These are phyloP conservation scores for Trypanosoma platydactyli DNA, from an alignment of 208 protist species.

Conservation along the genomic window DNA sequence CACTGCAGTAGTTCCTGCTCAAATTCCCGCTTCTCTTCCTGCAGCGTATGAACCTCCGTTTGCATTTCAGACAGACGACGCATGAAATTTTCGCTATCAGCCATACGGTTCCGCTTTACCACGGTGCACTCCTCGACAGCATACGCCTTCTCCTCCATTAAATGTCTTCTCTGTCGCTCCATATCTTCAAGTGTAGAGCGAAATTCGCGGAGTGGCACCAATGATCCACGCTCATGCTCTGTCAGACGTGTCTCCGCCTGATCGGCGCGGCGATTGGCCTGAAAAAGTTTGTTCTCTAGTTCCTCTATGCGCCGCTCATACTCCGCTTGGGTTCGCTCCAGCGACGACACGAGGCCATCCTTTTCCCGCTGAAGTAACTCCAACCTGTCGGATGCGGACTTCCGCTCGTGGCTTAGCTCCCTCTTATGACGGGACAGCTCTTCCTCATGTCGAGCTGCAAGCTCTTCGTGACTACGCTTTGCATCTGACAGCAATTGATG, in stretches of 20 bases:
- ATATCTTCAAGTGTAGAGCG: slow-evolving; percentile 56
- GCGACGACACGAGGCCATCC: slow-evolving; percentile 38
- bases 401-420: slow-evolving; percentile 28
- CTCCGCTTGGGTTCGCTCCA: slow-evolving; percentile 47
- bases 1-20: slow-evolving; percentile 17
- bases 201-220: slow-evolving; percentile 52
- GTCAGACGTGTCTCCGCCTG: slow-evolving; percentile 56
- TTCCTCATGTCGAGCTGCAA: slow-evolving; percentile 8
- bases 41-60: slow-evolving; percentile 16
- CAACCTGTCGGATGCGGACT: slow-evolving; percentile 35
- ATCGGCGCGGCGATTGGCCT: slow-evolving; percentile 52
- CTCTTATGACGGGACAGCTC: slow-evolving; percentile 16
- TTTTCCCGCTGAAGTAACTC: slow-evolving; percentile 39
- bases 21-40: slow-evolving; percentile 4
- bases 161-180: slow-evolving; percentile 28
- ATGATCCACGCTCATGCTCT: slow-evolving; percentile 44
- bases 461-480: slow-evolving; percentile 1
- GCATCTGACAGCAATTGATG: slow-evolving; percentile 39
- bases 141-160: slow-evolving; percentile 20
- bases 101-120: slow-evolving; percentile 7
- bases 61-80: slow-evolving; percentile 19
- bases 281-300: slow-evolving; percentile 52
- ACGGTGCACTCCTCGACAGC: slow-evolving; percentile 18
- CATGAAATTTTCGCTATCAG: slow-evolving; percentile 13
- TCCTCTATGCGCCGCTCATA: slow-evolving; percentile 48